Percentiles rank a stretch among this genome's conserved stretches.
Conservation (phyloP, 2,329 filamentous ascomycete genomes). For the Pseudocercospora cruenta region DNA sequence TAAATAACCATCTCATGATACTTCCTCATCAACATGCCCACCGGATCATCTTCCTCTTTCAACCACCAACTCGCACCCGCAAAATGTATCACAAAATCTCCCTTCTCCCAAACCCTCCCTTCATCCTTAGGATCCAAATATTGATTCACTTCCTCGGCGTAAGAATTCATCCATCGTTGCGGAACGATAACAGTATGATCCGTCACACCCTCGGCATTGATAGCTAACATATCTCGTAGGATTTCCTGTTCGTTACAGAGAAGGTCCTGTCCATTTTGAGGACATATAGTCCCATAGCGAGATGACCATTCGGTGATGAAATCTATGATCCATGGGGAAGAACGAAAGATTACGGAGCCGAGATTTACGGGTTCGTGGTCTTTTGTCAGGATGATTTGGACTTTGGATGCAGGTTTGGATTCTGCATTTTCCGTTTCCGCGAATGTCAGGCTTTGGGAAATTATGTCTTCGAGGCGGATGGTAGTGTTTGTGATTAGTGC, state of each 20-base stretch:
- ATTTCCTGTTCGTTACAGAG: constrained; percentile 45
- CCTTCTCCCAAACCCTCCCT: constrained; percentile 12
- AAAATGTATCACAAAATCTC: constrained; percentile 42
- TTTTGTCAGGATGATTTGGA: constrained; percentile 45
- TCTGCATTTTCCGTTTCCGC: constrained; percentile 1
- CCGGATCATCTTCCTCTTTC: constrained; percentile 41
- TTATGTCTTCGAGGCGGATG: constrained; percentile 42
- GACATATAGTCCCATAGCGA: constrained; percentile 18
- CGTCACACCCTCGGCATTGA: constrained; percentile 9
- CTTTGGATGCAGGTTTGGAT: constrained; percentile 33
- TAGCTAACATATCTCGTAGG: constrained; percentile 38
- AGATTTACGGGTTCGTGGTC: constrained; percentile 45
- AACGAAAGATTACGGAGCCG: constrained; percentile 44
- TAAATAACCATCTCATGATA: constrained; percentile 27
- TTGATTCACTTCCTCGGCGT: constrained; percentile 42
- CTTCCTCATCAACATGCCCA: constrained; percentile 44
- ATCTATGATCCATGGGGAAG: constrained; percentile 39
- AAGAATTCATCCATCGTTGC: constrained; percentile 46
- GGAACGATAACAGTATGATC: constrained; percentile 33
- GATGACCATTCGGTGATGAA: constrained; percentile 40
- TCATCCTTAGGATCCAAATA: constrained; percentile 40
- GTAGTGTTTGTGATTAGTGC: constrained; percentile 46
- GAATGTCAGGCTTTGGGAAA: constrained; percentile 40
- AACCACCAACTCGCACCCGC: constrained; percentile 47
- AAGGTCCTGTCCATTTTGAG: constrained; percentile 13